Conservation (phyloP, 257 asterid species). For the Handroanthus guayacan region DNA sequence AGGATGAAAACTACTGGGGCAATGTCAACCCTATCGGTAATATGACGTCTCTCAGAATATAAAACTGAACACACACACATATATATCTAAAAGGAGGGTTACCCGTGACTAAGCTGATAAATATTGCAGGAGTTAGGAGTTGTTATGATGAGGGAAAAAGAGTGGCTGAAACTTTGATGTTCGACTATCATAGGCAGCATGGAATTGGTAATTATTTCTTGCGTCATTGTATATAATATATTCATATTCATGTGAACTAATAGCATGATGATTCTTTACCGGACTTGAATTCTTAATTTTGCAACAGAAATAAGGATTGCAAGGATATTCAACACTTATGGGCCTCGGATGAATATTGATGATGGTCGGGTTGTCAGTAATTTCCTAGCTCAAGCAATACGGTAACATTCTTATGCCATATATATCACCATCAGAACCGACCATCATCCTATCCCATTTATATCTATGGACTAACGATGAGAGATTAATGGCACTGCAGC, state of each 20-base stretch:
- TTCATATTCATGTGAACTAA: background rate
- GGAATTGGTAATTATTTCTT: slow-evolving; percentile 67
- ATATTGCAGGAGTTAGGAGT: slow-evolving; percentile 79
- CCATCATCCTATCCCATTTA: background rate
- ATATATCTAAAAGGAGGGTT: background rate
- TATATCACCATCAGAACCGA: no score
- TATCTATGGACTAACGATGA: background rate
- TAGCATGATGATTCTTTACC: background rate
- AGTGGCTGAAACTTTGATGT: slow-evolving; percentile 98
- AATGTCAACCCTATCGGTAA: slow-evolving; percentile 96
- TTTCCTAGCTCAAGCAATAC: slow-evolving; percentile 91
- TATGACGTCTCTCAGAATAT: background rate
- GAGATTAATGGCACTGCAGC: slow-evolving; percentile 47
- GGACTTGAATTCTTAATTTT: slow-evolving; percentile 2
- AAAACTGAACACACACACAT: background rate
- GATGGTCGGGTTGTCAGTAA: slow-evolving; percentile 98
- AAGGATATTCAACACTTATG: slow-evolving; percentile 95
- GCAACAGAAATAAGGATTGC: slow-evolving; percentile 90
- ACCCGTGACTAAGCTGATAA: background rate
- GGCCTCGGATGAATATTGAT: slow-evolving; percentile 96
- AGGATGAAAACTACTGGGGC: slow-evolving; percentile 92
- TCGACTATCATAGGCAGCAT: slow-evolving; percentile 95
- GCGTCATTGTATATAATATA: background rate
- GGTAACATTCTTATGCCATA: slow-evolving; percentile 51
- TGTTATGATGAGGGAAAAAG: slow-evolving; percentile 96